Evolutionary conservation across 2,329 filamentous ascomycete genomes (phyloP), one percentile per base, ranked within the genome.

Genomic region (Corynespora cassiicola): DNA sequence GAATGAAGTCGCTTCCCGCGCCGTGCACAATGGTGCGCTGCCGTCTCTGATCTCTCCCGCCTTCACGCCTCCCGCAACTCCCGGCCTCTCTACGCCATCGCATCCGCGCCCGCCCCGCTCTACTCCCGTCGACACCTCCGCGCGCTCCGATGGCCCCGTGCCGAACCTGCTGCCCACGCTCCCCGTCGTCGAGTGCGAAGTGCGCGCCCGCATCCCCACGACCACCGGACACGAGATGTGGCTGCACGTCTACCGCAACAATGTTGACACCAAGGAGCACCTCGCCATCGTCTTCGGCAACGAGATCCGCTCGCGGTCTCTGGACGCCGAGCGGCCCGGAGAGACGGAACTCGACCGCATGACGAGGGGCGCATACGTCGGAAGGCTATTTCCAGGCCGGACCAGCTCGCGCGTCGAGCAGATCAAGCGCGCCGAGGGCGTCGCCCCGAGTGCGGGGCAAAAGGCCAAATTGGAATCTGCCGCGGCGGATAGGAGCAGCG

Each of bases 201-300:
- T 97, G 31, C 87, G 94, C 52, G 94, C 94, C 12, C 86, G 94
- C 37, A 99, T 99, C 56, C 94, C 94, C 1, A 97, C 92, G 1
- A 92, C 90, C 2, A 84, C 81, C 0, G 92, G 92, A 3, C 88
- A 90, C 8, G 91, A 99, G 69, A 97, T 99, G 90, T 99, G 95
- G 70, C 72, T 99, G 34, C 92, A 99, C 63, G 76, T 97, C 1
- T 99, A 99, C 72, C 85, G 85, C 48, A 99, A 99, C 70, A 88
- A 88, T 56, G 83, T 89, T 6, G 94, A 99, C 68, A 88, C 86
- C 51, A 99, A 99, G 70, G 94, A 99, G 64, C 94, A 99, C 66
- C 74, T 99, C 34, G 94, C 94, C 12, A 97, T 99, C 61, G 94
- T 99, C 0, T 99, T 99, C 68, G 94, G 94, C 2, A 85, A 86